Evolutionary conservation across 2,329 filamentous ascomycete genomes (phyloP), one percentile per base, ranked within the genome.

Genomic region (Coleophoma crateriformis): DNA sequence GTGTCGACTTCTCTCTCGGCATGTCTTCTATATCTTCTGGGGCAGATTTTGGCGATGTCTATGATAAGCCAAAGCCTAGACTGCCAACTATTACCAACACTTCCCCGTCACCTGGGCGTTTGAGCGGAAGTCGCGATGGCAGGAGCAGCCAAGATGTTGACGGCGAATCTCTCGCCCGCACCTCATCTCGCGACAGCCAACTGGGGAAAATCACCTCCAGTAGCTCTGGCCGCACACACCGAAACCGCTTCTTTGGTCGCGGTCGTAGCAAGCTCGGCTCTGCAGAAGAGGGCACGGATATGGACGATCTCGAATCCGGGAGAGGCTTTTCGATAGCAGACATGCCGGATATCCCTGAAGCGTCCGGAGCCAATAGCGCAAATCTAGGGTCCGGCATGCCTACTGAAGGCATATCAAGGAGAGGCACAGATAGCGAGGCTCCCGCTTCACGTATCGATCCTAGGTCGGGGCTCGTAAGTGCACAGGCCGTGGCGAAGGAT

Each of bases 1-100:
- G 82, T 27, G 82, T 87, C 32, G 85, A 88, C 62, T 88, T 88
- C 66, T 87, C 83, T 2, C 71, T 87, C 2, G 85, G 85, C 32
- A 85, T 86, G 76, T 74, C 71, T 33, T 75, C 78, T 41, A 71
- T 84, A 38, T 74, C 75, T 3, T 72, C 77, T 1, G 73, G 72
- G 33, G 82, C 85, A 54, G 69, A 82, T 41, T 75, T 79, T 52
- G 81, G 79, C 42, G 85, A 88, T 58, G 78, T 87, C 1, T 84
- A 82, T 60, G 79, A 83, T 50, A 79, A 83, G 12, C 58, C 73
- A 71, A 51, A 58, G 33, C 58, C 60, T 51, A 54, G 56, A 63
- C 65, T 46, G 56, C 68, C 27, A 57, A 78, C 13, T 64, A 72
- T 50, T 60, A 68, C 41, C 50, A 71, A 49, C 61, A 71, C 51